Evolutionary conservation across 1,139 yeast genomes (phyloP).

Genomic region (Wickerhamomyces sp.): DNA sequence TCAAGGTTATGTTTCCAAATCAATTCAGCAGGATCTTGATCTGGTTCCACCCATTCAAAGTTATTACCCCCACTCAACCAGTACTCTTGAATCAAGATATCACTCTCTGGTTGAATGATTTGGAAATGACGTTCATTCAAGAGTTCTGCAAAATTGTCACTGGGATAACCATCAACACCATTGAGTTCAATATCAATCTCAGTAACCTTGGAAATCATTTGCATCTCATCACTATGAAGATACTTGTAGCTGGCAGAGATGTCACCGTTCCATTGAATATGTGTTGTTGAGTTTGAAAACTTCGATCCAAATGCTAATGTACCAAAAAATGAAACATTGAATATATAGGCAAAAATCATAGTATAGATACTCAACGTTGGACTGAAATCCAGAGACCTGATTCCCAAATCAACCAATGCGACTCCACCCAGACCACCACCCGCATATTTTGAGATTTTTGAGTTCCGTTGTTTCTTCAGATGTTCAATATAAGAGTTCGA

Average conservation of each 20-base stretch:
- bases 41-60: slow-evolving; percentile 69
- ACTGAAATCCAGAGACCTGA: slow-evolving; percentile 37
- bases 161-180: slow-evolving; percentile 39
- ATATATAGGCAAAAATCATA: slow-evolving; percentile 58
- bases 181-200: slow-evolving; percentile 57
- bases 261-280: slow-evolving; percentile 59
- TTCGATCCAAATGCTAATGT: slow-evolving; percentile 53
- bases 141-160: slow-evolving; percentile 24
- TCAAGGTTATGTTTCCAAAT: slow-evolving; percentile 36
- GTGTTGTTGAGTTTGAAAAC: slow-evolving; percentile 55
- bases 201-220: slow-evolving; percentile 59
- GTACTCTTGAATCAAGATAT: slow-evolving; percentile 56
- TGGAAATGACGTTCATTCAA: slow-evolving; percentile 27
- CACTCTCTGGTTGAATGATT: slow-evolving; percentile 40
- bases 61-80: slow-evolving; percentile 70
- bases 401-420: slow-evolving; percentile 28
- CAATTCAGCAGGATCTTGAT: slow-evolving; percentile 64
- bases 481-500: slow-evolving; percentile 41
- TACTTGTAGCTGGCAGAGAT: slow-evolving; percentile 64
- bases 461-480: slow-evolving; percentile 25
- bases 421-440: slow-evolving; percentile 31
- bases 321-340: slow-evolving; percentile 57
- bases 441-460: slow-evolving; percentile 28
- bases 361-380: slow-evolving; percentile 35
- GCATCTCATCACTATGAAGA: slow-evolving; percentile 62